These are phyloP conservation scores for Cicer bijugum DNA, from an alignment of 306 rosid genomes.

Conservation along the genomic window DNA sequence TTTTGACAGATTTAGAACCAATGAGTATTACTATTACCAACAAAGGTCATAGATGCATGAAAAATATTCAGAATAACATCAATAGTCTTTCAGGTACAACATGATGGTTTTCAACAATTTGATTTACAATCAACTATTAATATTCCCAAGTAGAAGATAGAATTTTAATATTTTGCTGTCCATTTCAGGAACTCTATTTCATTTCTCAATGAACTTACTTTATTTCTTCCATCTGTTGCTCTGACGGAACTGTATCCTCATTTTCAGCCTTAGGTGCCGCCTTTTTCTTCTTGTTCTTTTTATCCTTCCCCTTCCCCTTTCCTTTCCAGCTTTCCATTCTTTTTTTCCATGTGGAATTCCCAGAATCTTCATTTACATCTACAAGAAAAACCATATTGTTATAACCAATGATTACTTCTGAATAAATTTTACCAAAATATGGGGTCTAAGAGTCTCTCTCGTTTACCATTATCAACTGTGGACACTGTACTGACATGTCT, in stretches of 20 bases:
- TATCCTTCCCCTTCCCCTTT: slow-evolving; percentile 95
- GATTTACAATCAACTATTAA: too few species aligned
- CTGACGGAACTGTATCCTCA: slow-evolving; percentile 64
- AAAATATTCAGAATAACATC: slow-evolving; percentile 8
- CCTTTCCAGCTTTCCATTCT: slow-evolving; percentile 94
- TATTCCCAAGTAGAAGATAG: background rate
- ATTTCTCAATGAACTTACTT: slow-evolving; percentile 55
- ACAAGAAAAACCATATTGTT: slow-evolving; percentile 47
- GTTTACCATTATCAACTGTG: slow-evolving; percentile 77
- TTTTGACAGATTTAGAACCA: slow-evolving; percentile 14
- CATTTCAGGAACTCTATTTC: slow-evolving; percentile 9
- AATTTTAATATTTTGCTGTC: background rate
- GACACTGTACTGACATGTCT: slow-evolving; percentile 82
- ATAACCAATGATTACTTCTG: slow-evolving; percentile 15
- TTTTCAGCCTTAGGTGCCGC: slow-evolving; percentile 53
- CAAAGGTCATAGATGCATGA: slow-evolving; percentile 18
- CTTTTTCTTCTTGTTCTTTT: slow-evolving; percentile 83
- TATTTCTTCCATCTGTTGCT: slow-evolving; percentile 80
- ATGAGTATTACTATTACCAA: background rate
- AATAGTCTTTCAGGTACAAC: slow-evolving; percentile 6
- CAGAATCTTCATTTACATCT: slow-evolving; percentile 77
- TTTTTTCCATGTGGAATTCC: slow-evolving; percentile 89
- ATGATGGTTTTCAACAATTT: slow-evolving; percentile 2
- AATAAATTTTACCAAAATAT: slow-evolving; percentile 28
- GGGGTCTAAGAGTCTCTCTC: slow-evolving; percentile 17